Evolutionary conservation across 352 stramenopile genomes (phyloP), one percentile per base, ranked within the genome.

Genomic region (Globisporangium splendens): DNA sequence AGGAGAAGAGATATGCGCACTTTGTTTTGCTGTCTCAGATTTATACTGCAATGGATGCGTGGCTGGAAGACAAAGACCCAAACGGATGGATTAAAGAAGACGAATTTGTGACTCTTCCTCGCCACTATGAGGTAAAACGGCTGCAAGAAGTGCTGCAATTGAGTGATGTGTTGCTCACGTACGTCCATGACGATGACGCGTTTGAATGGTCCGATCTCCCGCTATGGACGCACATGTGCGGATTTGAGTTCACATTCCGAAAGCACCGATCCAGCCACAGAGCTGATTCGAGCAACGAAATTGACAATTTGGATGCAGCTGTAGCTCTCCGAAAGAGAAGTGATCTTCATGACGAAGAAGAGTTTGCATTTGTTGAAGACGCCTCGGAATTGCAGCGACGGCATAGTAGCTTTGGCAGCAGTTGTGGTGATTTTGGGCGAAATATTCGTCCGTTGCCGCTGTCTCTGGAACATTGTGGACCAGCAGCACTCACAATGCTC

Each of bases 41-140:
- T 41, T 91, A 89, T 56, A 86, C 83, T 31, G 86, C 83, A 12
- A 94, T 95, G 86, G 84, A 94, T 56, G 77, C 84, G 31, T 95
- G 86, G 86, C 70, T 95, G 11, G 86, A 94, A 59, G 84, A 92
- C 58, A 66, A 69, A 2, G 77, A 95, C 59, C 84, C 86, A 8
- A 92, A 93, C 31, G 73, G 75, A 18, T 91, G 84, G 81, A 68
- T 92, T 0, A 88, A 85, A 46, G 77, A 90, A 55, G 78, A 88
- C 8, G 76, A 93, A 50, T 52, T 93, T 5, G 69, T 73, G 38
- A 76, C 76, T 3, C 69, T 95, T 3, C 86, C 86, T 31, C 70
- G 76, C 1, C 86, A 94, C 47, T 95, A 88, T 46, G 83, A 92
- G 64, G 66, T 88, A 0, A 70, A 82, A 46, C 61, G 84, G 14